These are phyloP conservation scores for Psidium friedrichsthalianum DNA, from an alignment of 345 rosid genomes.

Conservation along the genomic window DNA sequence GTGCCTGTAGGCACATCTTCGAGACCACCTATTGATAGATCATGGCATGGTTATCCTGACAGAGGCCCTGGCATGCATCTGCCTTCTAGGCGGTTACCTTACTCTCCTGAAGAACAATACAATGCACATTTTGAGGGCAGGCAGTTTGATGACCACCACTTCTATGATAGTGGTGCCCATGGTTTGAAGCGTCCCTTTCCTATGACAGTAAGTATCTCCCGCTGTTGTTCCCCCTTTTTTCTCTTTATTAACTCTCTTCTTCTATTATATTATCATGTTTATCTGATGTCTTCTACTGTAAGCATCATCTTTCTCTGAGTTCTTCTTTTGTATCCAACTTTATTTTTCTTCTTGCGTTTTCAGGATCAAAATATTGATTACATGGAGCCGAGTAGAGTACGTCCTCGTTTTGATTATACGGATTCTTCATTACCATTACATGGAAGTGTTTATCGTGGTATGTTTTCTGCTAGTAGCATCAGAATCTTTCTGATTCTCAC, in stretches of 20 bases:
- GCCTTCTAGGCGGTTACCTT: constrained; percentile 28
- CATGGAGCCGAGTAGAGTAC: constrained; percentile 29
- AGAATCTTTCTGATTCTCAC: background rate
- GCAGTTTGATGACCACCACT: constrained; percentile 32
- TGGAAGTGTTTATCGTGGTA: constrained; percentile 37
- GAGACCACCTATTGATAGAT: constrained; percentile 23
- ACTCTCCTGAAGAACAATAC: constrained; percentile 29
- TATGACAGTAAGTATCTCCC: constrained; percentile 14
- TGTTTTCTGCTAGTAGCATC: background rate
- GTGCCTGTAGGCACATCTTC: constrained; percentile 22
- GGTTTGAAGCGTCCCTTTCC: constrained; percentile 44
- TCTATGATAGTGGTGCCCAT: constrained; percentile 22
- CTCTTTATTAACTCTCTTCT: background rate
- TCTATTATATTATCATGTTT: background rate
- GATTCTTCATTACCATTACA: constrained; percentile 21
- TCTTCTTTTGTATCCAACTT: background rate
- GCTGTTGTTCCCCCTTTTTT: background rate
- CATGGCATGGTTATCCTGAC: constrained; percentile 26
- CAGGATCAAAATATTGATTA: constrained; percentile 43
- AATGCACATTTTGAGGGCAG: constrained; percentile 25
- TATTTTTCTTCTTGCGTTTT: background rate
- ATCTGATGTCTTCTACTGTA: background rate
- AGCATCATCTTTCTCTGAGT: background rate
- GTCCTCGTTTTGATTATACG: constrained; percentile 31
- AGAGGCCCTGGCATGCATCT: constrained; percentile 20